Conservation (phyloP, 2,329 filamentous ascomycete genomes). For the Westerdykella ornata region DNA sequence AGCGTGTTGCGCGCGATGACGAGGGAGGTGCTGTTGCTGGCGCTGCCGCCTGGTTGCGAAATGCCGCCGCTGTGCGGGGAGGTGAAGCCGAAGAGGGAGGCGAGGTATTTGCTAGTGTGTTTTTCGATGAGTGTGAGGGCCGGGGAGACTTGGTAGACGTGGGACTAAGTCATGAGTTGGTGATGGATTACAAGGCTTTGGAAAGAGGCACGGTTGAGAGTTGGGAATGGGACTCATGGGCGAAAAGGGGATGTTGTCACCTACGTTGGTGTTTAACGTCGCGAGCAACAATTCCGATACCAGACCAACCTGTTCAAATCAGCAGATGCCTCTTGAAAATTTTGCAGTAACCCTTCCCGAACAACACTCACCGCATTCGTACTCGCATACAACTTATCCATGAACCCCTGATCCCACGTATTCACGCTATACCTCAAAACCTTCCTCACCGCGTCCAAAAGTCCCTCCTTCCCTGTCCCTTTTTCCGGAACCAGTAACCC, state of each 20-base stretch:
- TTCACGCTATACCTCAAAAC: constrained; percentile 86
- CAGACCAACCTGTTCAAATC: constrained; percentile 58
- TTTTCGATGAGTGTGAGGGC: constrained; percentile 85
- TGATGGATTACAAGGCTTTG: neutral
- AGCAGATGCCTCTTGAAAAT: neutral
- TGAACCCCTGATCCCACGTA: constrained; percentile 95
- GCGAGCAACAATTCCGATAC: constrained; percentile 78
- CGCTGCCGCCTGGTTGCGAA: constrained; percentile 70
- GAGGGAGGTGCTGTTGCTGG: constrained; percentile 78
- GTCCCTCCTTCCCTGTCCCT: constrained; percentile 38
- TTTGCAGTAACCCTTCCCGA: neutral
- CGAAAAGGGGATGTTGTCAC: constrained; percentile 15
- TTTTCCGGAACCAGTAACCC: constrained; percentile 33
- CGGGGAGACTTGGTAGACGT: constrained; percentile 91
- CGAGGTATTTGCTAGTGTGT: constrained; percentile 64
- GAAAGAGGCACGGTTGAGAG: neutral
- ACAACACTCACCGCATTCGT: constrained; percentile 63
- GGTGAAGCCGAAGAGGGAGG: constrained; percentile 54
- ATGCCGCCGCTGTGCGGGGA: constrained; percentile 60
- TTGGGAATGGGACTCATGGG: neutral
- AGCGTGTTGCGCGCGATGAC: constrained; percentile 82
- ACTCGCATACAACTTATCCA: constrained; percentile 91
- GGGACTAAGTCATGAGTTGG: constrained; percentile 47
- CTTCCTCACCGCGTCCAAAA: constrained; percentile 51
- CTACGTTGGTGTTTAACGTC: constrained; percentile 80